Percentiles rank a stretch among this genome's conserved stretches.
Conservation (phyloP, 495 filamentous ascomycete genomes). For the Staphylotrichum longicolle region DNA sequence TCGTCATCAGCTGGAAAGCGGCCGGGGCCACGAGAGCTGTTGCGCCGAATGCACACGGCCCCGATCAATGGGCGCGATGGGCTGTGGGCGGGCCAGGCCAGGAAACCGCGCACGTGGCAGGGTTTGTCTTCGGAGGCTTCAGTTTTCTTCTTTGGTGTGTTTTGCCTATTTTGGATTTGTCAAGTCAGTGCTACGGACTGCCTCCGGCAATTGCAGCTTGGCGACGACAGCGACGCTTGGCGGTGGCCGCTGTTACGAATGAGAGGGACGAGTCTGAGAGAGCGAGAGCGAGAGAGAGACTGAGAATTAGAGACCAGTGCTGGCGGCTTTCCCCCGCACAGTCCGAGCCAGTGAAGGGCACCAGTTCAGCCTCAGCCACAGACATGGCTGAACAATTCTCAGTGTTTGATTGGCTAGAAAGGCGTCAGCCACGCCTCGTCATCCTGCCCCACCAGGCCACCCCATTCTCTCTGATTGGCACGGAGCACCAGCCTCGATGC, state of each 20-base stretch:
- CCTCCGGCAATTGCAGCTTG: neutral
- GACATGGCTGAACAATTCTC: neutral
- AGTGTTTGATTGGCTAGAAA: neutral
- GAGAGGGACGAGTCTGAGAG: too few species aligned
- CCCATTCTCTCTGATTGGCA: too few species aligned
- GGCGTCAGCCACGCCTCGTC: constrained; percentile 24
- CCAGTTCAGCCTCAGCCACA: constrained; percentile 14
- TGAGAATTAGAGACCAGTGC: neutral
- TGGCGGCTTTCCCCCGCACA: constrained; percentile 4
- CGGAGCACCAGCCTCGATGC: too few species aligned
- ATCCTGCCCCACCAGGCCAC: constrained; percentile 8
- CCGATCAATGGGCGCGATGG: too few species aligned
- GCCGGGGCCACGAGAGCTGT: neutral
- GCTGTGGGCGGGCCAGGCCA: too few species aligned
- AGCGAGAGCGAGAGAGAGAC: neutral
- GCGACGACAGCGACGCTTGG: too few species aligned
- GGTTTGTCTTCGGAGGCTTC: neutral
- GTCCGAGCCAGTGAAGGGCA: constrained; percentile 8
- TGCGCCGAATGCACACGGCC: too few species aligned
- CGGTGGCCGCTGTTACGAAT: neutral
- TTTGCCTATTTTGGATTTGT: neutral
- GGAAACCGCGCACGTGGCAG: too few species aligned
- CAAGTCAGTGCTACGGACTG: neutral
- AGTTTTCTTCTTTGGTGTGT: neutral
- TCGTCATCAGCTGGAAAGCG: neutral